phyloP scores from a whole-genome alignment of 495 filamentous ascomycete genomes.

The Xylaria flabelliformis region DNA sequence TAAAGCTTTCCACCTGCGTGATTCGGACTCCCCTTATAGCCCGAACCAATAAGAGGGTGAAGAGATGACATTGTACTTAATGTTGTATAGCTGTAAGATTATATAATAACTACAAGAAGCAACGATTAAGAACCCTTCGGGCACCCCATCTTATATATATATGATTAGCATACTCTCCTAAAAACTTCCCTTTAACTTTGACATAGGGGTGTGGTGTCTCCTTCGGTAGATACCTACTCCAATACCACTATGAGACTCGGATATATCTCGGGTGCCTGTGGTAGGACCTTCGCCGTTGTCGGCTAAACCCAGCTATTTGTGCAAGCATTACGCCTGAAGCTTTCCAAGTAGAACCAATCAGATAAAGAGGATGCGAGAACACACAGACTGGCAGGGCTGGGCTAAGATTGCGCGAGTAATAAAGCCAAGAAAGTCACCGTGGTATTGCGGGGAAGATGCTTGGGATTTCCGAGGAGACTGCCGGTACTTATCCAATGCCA shows the following conservation, averaged over 20 bases:
- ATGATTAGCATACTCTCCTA: neutral
- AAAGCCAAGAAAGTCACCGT: neutral
- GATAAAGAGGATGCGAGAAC: neutral
- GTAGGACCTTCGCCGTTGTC: neutral
- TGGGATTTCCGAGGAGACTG: neutral
- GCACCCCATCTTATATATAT: conserved; percentile 3
- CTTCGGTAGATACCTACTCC: conserved; percentile 1
- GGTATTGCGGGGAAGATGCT: neutral
- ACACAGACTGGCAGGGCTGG: neutral
- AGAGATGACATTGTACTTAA: conserved; percentile 35
- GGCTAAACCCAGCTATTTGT: conserved; percentile 7
- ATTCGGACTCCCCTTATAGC: conserved; percentile 51
- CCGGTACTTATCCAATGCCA: too few relatives aligned
- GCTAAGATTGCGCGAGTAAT: neutral
- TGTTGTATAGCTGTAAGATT: neutral
- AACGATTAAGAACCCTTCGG: conserved; percentile 17
- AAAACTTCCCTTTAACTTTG: neutral
- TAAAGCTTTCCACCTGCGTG: conserved; percentile 60
- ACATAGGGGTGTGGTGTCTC: neutral
- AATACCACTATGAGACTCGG: neutral
- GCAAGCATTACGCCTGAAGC: neutral
- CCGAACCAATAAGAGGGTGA: conserved; percentile 66
- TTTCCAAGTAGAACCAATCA: neutral
- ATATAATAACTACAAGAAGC: neutral
- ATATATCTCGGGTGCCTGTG: conserved; percentile 6